These are phyloP conservation scores for Funneliformis geosporum DNA, from an alignment of 192 early-diverging fungal genomes.

Conservation along the genomic window DNA sequence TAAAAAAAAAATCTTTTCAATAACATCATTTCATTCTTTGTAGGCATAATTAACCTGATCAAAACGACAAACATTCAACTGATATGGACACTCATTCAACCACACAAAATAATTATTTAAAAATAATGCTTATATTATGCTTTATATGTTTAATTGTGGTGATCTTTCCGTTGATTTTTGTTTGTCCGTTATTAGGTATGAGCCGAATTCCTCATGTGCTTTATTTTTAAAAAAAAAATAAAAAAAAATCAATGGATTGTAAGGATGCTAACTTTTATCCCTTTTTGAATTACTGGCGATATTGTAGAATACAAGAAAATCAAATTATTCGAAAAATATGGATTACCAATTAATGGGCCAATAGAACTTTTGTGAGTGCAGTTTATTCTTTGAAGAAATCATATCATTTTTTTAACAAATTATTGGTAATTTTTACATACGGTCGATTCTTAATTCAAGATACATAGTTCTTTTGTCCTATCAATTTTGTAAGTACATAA, in stretches of 20 bases:
- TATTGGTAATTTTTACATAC: not conserved
- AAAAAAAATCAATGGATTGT: no score
- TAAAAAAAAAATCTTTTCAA: no score
- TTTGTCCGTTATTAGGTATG: not conserved
- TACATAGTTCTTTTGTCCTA: not conserved
- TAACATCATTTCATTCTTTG: no score
- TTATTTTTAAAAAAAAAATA: not conserved
- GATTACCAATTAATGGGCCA: not conserved
- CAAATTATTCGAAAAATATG: not conserved
- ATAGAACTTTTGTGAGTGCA: not conserved
- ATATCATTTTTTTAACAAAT: not conserved
- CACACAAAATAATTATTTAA: not conserved
- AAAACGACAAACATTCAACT: no score
- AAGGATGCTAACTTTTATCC: not conserved
- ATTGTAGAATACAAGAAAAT: not conserved
- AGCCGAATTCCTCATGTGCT: not conserved
- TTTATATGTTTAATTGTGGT: not conserved
- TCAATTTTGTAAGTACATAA: not conserved
- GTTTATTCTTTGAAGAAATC: no score
- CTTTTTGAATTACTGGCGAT: not conserved
- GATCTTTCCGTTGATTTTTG: not conserved
- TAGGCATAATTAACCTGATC: no score
- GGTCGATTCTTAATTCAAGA: not conserved
- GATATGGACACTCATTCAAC: not conserved
- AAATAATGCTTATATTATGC: not conserved